A percentile compares a stretch with the other conserved stretches of the same genome.
These are phyloP conservation scores for Leersia perrieri DNA, from an alignment of 176 grass and related monocot genomes.

Conservation along the genomic window DNA sequence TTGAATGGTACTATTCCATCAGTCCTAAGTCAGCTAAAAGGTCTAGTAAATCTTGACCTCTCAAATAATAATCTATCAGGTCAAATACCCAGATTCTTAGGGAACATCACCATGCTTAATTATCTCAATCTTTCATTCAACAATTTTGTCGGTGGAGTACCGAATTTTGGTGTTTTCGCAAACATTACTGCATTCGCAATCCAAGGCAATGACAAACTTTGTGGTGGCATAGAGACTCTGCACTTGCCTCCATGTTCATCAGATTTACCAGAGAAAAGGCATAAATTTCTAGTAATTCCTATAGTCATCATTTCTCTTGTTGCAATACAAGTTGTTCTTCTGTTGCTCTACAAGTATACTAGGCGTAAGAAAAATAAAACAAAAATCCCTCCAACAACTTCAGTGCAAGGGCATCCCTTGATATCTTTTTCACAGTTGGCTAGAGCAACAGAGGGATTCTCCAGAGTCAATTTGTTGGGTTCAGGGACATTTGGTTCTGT, in stretches of 20 bases:
- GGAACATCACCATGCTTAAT: neutral
- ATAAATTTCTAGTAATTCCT: neutral
- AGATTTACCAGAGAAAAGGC: neutral
- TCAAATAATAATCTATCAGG: conserved; percentile 19
- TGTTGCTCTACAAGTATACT: neutral
- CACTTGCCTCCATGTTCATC: conserved; percentile 18
- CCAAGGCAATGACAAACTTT: conserved; percentile 31
- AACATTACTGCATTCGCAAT: conserved; percentile 19
- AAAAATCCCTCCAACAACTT: no score
- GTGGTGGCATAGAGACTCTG: conserved; percentile 4
- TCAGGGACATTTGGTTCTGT: no score
- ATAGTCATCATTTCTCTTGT: conserved; percentile 4
- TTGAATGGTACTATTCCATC: conserved; percentile 17
- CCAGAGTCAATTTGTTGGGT: no score
- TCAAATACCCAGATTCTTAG: conserved; percentile 7
- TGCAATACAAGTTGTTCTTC: neutral
- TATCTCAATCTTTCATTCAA: conserved; percentile 25
- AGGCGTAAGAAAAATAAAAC: no score
- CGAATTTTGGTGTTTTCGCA: conserved; percentile 14
- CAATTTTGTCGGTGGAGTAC: conserved; percentile 35
- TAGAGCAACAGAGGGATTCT: no score
- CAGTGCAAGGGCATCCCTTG: no score
- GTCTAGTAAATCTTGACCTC: conserved; percentile 19
- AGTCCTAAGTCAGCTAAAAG: neutral
- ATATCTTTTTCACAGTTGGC: no score